Base-by-base conservation (phyloP, 179 eudicot genomes). In the Vitellaria paradoxa region DNA sequence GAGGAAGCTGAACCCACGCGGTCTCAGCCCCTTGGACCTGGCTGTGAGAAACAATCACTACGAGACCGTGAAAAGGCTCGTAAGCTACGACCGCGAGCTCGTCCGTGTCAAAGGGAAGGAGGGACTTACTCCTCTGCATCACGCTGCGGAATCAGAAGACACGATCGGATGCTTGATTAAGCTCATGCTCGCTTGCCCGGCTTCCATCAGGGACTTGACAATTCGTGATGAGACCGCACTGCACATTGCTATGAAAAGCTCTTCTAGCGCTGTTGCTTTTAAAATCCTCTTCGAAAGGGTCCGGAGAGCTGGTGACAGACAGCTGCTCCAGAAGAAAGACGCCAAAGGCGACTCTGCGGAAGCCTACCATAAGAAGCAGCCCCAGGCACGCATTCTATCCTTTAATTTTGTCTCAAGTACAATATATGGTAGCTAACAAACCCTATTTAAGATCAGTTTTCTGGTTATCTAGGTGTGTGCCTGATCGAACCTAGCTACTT, bases 171-270 rank as follows among this genome's bases (percentile, higher is more conserved):
- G 49, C 14, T 47, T 63, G 42, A 61, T 6, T 24, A 45, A 8
- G 5, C 64, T 75, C 49, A 45, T 75, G 5, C 0, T 21, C 9
- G 26, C 59, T 10, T 20, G 69, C 21, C 77, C 77, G 0, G 30
- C 68, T 21, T 63, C 70, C 15, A 46, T 75, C 8, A 1, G 49
- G 21, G 67, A 75, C 53, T 64, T 63, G 77, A 75, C 77, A 5
- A 12, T 64, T 6, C 68, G 77, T 11, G 46, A 46, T 3, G 75
- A 72, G 46, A 72, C 63, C 23, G 75, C 63, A 1, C n/a, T 72
- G 61, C 64, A 72, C 30, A 6, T 75, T 46, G 77, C 70, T 1
- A 60, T 75, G 13, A 75, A 23, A 15, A 62, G 26, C 4, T 5
- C 6, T 0, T 5, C 6, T 0, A 47, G 45, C 0, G 0, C 4